Evolutionary conservation across 176 grass and related monocot genomes (phyloP).

Genomic region (Oryza glaberrima): DNA sequence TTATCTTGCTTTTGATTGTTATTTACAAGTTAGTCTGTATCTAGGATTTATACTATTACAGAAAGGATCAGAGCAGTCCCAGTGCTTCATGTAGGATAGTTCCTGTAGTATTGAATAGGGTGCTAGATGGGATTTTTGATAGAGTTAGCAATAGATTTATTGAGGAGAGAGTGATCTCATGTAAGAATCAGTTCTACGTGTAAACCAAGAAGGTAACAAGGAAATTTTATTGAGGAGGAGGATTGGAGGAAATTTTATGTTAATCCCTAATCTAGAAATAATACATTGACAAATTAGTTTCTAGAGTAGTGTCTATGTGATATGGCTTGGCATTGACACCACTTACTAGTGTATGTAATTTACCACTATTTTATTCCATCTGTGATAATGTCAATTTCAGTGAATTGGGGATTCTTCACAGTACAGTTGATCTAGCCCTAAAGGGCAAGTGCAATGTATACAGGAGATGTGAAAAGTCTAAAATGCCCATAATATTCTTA

Average conservation of each 20-base stretch:
- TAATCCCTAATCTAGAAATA: background rate
- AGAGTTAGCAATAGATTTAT: background rate
- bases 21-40: conserved; percentile 3
- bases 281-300: background rate
- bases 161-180: background rate
- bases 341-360: background rate
- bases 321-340: background rate
- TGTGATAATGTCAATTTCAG: background rate
- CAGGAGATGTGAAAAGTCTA: no score
- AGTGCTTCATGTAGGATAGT: background rate
- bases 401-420: no score
- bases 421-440: no score
- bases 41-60: background rate
- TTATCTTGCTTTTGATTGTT: background rate
- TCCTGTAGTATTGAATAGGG: background rate
- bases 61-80: background rate
- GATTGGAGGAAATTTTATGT: background rate
- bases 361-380: background rate
- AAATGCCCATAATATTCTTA: no score
- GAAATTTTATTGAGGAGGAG: background rate
- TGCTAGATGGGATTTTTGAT: background rate
- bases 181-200: background rate
- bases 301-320: background rate
- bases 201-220: background rate
- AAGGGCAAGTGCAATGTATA: no score